phyloP scores from a whole-genome alignment of 257 asterid species.

The Scutellaria baicalensis region DNA sequence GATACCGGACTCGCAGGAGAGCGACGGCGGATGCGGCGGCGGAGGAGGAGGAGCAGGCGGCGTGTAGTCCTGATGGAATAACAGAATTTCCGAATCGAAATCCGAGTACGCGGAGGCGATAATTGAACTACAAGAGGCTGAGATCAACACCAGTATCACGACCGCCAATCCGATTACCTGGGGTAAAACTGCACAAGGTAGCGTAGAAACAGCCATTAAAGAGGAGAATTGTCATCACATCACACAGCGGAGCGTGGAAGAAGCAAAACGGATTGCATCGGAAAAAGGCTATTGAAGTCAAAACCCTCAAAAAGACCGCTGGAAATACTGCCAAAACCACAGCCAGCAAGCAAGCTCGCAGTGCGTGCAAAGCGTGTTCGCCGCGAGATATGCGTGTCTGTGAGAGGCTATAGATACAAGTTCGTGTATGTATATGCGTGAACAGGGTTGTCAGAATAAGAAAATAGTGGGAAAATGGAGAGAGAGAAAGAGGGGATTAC shows the following conservation, averaged over 20 bases:
- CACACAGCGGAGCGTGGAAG: slow-evolving; percentile 8
- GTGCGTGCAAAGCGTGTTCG: slow-evolving; percentile 2
- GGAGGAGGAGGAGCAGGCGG: slow-evolving; percentile 99
- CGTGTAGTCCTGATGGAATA: slow-evolving; percentile 85
- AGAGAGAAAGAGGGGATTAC: slow-evolving; percentile 6
- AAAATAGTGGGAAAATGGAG: neutral
- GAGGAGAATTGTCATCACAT: slow-evolving; percentile 53
- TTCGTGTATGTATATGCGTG: slow-evolving; percentile 10
- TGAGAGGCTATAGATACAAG: slow-evolving; percentile 17
- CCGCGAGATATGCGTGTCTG: neutral
- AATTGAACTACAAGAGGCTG: slow-evolving; percentile 27
- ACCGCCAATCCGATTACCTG: slow-evolving; percentile 15
- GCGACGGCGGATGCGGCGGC: slow-evolving; percentile 94
- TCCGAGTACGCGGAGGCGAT: slow-evolving; percentile 23
- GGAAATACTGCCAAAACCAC: slow-evolving; percentile 1
- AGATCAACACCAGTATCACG: slow-evolving; percentile 16
- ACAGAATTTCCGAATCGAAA: slow-evolving; percentile 37
- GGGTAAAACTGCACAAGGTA: slow-evolving; percentile 5
- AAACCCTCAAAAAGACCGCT: slow-evolving; percentile 21
- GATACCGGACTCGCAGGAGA: slow-evolving; percentile 70
- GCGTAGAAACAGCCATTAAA: slow-evolving; percentile 36
- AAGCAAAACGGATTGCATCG: slow-evolving; percentile 41
- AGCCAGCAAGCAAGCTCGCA: neutral
- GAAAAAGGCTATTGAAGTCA: neutral
- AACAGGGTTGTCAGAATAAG: slow-evolving; percentile 13